phyloP scores from a whole-genome alignment of 1,139 yeast species.

The Yamadazyma siamensis region DNA sequence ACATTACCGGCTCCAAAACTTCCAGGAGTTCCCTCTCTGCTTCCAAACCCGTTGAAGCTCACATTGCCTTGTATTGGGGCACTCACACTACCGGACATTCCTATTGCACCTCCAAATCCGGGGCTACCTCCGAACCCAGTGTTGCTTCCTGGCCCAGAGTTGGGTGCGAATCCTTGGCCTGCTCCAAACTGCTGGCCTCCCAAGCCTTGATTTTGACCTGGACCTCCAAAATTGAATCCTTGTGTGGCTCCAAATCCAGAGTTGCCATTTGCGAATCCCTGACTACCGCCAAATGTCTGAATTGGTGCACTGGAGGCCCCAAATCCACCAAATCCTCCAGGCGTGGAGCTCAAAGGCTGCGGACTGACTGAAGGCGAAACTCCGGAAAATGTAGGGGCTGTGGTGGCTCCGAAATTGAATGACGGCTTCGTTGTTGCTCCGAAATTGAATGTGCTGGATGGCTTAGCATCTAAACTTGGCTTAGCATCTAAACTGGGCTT shows the following conservation, averaged over 20 bases:
- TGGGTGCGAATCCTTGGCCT: too few relatives aligned
- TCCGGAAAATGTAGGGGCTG: slow-evolving; percentile 7
- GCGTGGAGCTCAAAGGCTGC: neutral
- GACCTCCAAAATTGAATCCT: too few relatives aligned
- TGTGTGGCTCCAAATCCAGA: too few relatives aligned
- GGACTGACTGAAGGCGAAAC: neutral
- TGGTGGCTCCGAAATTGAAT: slow-evolving; percentile 10
- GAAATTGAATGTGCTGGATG: slow-evolving; percentile 9
- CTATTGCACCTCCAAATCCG: slow-evolving; percentile 8
- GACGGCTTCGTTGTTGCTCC: slow-evolving; percentile 11
- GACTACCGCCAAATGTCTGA: too few relatives aligned
- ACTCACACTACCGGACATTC: slow-evolving; percentile 2
- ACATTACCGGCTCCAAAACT: slow-evolving; percentile 2
- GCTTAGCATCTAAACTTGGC: too few relatives aligned
- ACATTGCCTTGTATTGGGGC: neutral
- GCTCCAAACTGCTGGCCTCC: too few relatives aligned
- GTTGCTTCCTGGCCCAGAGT: too few relatives aligned
- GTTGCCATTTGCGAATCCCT: too few relatives aligned
- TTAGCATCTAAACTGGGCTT: too few relatives aligned
- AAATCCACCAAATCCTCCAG: neutral
- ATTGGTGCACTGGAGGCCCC: neutral
- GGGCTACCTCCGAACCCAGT: slow-evolving; percentile 2
- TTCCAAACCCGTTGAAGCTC: slow-evolving; percentile 2
- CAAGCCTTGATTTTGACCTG: too few relatives aligned
- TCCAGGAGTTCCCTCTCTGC: slow-evolving; percentile 9